Conservation (phyloP, 2,329 filamentous ascomycete genomes). For the Neonectria magnoliae region DNA sequence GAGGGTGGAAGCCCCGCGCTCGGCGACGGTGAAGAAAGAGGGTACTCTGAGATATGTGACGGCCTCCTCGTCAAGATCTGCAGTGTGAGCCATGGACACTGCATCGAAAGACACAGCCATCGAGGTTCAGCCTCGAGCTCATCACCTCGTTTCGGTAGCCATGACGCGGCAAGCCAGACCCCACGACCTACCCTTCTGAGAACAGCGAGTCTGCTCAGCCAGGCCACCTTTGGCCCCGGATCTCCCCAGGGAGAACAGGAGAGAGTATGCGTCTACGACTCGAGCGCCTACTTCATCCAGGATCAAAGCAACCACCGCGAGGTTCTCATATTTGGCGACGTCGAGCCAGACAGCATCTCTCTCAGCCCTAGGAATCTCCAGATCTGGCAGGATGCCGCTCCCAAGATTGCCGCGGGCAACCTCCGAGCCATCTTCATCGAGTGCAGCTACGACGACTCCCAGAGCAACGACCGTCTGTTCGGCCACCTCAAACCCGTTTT, state of each 20-base stretch:
- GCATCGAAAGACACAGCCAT: slow-evolving; percentile 78
- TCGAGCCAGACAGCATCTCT: slow-evolving; percentile 90
- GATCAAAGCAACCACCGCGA: slow-evolving; percentile 76
- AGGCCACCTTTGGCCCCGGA: slow-evolving; percentile 40
- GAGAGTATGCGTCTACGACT: slow-evolving; percentile 78
- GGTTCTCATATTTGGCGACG: slow-evolving; percentile 93
- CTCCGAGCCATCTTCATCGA: slow-evolving; percentile 92
- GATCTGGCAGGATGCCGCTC: slow-evolving; percentile 90
- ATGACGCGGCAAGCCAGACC: slow-evolving; percentile 54
- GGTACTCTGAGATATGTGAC: slow-evolving; percentile 89
- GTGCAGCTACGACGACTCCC: slow-evolving; percentile 89
- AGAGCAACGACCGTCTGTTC: slow-evolving; percentile 81
- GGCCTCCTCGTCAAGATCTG: slow-evolving; percentile 89
- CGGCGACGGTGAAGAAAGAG: slow-evolving; percentile 80
- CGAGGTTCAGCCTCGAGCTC: slow-evolving; percentile 65
- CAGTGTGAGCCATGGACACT: slow-evolving; percentile 89
- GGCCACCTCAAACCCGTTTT: slow-evolving; percentile 89
- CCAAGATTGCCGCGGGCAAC: slow-evolving; percentile 78
- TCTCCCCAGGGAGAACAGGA: slow-evolving; percentile 52
- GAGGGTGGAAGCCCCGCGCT: slow-evolving; percentile 89
- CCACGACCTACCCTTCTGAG: slow-evolving; percentile 35
- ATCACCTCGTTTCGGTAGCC: slow-evolving; percentile 60
- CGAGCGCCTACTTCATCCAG: slow-evolving; percentile 92
- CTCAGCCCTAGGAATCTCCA: slow-evolving; percentile 81
- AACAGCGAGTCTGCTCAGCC: slow-evolving; percentile 45